Evolutionary conservation across 2,329 filamentous ascomycete genomes (phyloP).

Genomic region (Verruconis gallopava): DNA sequence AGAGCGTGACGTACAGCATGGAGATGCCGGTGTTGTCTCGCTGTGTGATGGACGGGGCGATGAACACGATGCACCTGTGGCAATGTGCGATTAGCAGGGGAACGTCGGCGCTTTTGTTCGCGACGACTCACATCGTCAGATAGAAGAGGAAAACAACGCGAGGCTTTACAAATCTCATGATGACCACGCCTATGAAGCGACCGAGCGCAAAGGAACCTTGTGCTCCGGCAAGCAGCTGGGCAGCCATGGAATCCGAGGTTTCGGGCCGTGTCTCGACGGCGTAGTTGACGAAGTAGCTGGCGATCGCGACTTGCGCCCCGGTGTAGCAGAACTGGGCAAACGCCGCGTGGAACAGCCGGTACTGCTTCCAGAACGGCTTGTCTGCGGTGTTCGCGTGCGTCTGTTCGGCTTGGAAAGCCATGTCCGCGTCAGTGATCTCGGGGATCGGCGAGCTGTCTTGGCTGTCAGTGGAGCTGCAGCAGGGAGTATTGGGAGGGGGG

Average conservation of each 20-base stretch:
- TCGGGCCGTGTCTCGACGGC: slow-evolving; percentile 18
- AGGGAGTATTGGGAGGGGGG: no score
- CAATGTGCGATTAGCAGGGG: no score
- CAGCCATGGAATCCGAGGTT: neutral
- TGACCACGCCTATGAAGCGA: slow-evolving; percentile 23
- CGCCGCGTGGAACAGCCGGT: slow-evolving; percentile 23
- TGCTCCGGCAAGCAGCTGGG: slow-evolving; percentile 25
- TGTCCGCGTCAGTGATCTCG: slow-evolving; percentile 60
- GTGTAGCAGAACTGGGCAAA: slow-evolving; percentile 42
- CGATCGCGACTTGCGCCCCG: slow-evolving; percentile 41
- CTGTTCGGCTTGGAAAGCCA: slow-evolving; percentile 45
- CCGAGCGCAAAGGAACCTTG: slow-evolving; percentile 24
- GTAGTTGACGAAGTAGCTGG: slow-evolving; percentile 31
- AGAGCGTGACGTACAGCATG: slow-evolving; percentile 25
- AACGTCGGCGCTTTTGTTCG: no score
- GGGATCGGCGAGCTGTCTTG: slow-evolving; percentile 44
- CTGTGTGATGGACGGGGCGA: slow-evolving; percentile 21
- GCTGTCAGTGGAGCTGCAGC: no score
- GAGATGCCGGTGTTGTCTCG: slow-evolving; percentile 16
- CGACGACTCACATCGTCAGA: slow-evolving; percentile 17
- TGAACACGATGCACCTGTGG: slow-evolving; percentile 23
- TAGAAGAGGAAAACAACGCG: slow-evolving; percentile 22
- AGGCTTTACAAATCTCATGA: slow-evolving; percentile 25
- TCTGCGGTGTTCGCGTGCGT: slow-evolving; percentile 40
- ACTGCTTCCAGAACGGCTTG: slow-evolving; percentile 53